These are phyloP conservation scores for Plasmodium fragile DNA, from an alignment of 169 alveolate species.

Conservation along the genomic window DNA sequence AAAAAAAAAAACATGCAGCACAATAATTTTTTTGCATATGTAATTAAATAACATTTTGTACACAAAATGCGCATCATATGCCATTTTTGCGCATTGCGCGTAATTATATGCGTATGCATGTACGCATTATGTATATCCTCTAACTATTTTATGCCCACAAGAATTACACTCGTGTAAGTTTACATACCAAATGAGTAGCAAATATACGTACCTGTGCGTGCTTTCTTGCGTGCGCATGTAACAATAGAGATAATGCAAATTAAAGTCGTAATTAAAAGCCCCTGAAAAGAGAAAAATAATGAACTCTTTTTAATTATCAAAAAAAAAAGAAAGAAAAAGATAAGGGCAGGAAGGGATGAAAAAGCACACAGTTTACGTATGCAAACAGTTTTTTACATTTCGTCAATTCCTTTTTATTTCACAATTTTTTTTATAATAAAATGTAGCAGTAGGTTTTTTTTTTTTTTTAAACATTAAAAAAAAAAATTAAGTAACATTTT, in stretches of 20 bases:
- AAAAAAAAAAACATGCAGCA: neutral
- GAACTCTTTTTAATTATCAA: neutral
- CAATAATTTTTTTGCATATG: neutral
- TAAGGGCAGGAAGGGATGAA: neutral
- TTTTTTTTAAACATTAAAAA: neutral
- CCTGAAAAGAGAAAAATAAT: conserved; percentile 7
- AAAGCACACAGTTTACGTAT: neutral
- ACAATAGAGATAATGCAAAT: neutral
- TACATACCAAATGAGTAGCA: neutral
- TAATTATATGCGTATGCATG: neutral
- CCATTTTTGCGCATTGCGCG: neutral
- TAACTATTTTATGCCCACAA: neutral
- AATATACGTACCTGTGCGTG: neutral
- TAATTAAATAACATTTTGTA: neutral
- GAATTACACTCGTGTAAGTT: neutral
- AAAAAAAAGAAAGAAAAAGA: neutral
- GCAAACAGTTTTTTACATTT: neutral
- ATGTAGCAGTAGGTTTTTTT: conserved; percentile 1
- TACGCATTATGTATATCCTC: neutral
- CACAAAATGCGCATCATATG: neutral
- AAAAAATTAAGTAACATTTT: neutral
- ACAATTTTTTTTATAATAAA: neutral
- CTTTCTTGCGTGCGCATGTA: conserved; percentile 7
- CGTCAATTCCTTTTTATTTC: neutral
- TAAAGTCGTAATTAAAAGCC: neutral